These are phyloP conservation scores for Euphrasia confusa DNA, from an alignment of 257 asterid species.

Conservation along the genomic window DNA sequence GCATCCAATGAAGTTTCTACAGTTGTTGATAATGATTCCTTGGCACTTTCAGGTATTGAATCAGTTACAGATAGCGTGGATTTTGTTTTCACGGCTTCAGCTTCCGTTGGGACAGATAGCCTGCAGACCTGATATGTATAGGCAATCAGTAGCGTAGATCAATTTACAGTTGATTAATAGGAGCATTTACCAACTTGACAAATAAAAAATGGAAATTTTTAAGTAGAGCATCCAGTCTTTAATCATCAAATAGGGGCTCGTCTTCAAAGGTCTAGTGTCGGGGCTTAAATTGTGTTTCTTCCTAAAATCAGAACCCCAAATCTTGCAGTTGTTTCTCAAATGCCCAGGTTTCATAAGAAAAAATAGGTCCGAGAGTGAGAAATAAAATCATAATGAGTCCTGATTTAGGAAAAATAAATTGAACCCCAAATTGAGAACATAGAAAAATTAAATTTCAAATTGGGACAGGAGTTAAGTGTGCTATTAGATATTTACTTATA, in stretches of 20 bases:
- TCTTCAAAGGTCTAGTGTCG: too few species aligned
- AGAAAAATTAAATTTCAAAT: too few species aligned
- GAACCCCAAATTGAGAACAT: too few species aligned
- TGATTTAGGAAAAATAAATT: too few species aligned
- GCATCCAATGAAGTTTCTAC: slow-evolving; percentile 27
- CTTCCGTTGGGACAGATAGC: slow-evolving; percentile 22
- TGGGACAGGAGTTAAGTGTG: neutral
- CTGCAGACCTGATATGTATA: slow-evolving; percentile 42
- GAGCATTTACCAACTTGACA: slow-evolving; percentile 16
- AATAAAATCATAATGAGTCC: too few species aligned
- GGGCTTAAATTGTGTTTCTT: too few species aligned
- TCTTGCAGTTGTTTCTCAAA: too few species aligned
- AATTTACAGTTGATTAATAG: slow-evolving; percentile 17
- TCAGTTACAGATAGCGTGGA: slow-evolving; percentile 22
- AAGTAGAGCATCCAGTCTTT: too few species aligned
- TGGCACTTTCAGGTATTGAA: slow-evolving; percentile 30
- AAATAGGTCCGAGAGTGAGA: too few species aligned
- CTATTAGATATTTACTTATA: neutral
- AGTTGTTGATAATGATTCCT: slow-evolving; percentile 29
- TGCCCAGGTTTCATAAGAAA: too few species aligned
- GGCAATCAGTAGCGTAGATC: slow-evolving; percentile 7
- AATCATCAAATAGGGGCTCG: too few species aligned
- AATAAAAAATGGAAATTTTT: slow-evolving; percentile 18
- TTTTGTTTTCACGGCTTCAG: slow-evolving; percentile 28
- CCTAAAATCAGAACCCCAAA: too few species aligned